Percentiles rank a stretch among this genome's conserved stretches.
Conservation (phyloP, 2,329 filamentous ascomycete genomes). For the Dothistroma septosporum region DNA sequence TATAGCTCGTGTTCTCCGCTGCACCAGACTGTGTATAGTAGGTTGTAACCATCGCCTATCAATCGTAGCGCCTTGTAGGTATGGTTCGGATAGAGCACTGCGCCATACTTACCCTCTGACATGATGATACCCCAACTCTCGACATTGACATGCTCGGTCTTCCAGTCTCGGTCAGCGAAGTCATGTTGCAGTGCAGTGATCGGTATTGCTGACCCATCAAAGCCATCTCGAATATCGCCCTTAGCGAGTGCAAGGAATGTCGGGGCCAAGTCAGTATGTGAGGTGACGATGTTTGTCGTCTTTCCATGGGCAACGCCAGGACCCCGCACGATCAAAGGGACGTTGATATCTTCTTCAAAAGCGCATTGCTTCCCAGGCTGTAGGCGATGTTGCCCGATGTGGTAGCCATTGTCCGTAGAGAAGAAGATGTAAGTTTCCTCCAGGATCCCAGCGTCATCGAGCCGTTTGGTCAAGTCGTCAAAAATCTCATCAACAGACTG, state of each 20-base stretch:
- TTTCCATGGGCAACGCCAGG: conserved; percentile 32
- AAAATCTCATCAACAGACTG: conserved; percentile 55
- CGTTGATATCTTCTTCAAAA: conserved; percentile 40
- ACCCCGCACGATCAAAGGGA: conserved; percentile 39
- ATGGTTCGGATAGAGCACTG: conserved; percentile 27
- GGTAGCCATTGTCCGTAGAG: conserved; percentile 40
- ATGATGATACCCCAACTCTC: conserved; percentile 41
- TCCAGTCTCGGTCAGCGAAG: not conserved
- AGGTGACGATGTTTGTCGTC: conserved; percentile 35
- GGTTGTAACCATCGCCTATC: conserved; percentile 45
- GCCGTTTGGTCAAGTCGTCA: conserved; percentile 41
- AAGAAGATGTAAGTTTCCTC: conserved; percentile 47
- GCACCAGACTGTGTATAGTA: conserved; percentile 68
- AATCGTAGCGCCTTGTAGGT: conserved; percentile 34
- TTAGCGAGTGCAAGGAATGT: conserved; percentile 36
- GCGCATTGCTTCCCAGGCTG: conserved; percentile 39
- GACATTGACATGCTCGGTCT: conserved; percentile 38
- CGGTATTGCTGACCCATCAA: conserved; percentile 38
- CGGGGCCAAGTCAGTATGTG: conserved; percentile 40
- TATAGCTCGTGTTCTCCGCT: conserved; percentile 64
- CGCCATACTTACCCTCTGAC: conserved; percentile 33
- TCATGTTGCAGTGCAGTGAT: conserved; percentile 15
- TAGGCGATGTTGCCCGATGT: conserved; percentile 40
- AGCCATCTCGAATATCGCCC: conserved; percentile 27
- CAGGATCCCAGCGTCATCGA: conserved; percentile 42